These are phyloP conservation scores for Nicotiana noctiflora DNA, from an alignment of 257 asterid genomes.

Conservation along the genomic window DNA sequence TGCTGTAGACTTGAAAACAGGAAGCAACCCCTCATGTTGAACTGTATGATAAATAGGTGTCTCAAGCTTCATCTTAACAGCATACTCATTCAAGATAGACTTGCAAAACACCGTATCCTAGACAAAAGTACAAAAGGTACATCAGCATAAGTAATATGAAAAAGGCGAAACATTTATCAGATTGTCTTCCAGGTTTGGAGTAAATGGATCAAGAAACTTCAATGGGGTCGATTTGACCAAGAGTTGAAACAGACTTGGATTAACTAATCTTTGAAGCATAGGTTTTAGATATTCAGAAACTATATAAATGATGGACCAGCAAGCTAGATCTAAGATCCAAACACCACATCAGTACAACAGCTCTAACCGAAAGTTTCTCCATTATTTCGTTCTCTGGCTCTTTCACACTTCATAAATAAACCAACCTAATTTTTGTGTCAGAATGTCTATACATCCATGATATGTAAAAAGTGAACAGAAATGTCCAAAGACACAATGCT, in stretches of 20 bases:
- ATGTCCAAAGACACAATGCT: not conserved
- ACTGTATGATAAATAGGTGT: conserved; percentile 35
- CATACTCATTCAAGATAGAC: conserved; percentile 45
- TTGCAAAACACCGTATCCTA: conserved; percentile 49
- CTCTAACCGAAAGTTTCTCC: not conserved
- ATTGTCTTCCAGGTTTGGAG: not conserved
- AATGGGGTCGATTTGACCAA: not conserved
- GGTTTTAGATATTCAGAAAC: not conserved
- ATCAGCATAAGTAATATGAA: not conserved
- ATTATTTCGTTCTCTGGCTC: not conserved
- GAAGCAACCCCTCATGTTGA: conserved; percentile 18
- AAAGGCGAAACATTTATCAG: not conserved
- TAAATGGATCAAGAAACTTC: not conserved
- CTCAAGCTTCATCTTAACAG: conserved; percentile 27
- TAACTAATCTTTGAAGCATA: not conserved
- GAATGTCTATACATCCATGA: not conserved
- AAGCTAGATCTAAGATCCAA: not conserved
- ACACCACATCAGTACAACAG: not conserved
- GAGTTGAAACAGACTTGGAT: not conserved
- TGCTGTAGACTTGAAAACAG: conserved; percentile 34
- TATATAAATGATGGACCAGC: not conserved
- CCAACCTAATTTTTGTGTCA: not conserved
- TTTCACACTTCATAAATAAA: not conserved
- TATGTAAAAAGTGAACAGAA: not conserved
- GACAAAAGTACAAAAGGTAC: not conserved